phyloP scores from a whole-genome alignment of 169 alveolate genomes.

The Plasmodium malariae region DNA sequence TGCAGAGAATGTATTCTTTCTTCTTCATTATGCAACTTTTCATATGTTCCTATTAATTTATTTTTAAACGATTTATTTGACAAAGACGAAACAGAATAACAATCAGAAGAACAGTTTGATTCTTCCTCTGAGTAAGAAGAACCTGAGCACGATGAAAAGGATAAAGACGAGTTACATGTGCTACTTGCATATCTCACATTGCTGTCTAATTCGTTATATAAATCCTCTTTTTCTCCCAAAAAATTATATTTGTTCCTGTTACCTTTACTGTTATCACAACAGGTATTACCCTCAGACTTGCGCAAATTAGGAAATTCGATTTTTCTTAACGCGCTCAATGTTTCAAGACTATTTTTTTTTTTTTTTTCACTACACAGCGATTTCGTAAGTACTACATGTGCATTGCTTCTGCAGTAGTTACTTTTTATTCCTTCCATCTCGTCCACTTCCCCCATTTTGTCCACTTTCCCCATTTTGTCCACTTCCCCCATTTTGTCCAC shows the following conservation, averaged over 20 bases:
- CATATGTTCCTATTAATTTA: constrained; percentile 8
- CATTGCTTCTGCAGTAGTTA: too few relatives aligned
- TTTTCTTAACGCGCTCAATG: background rate
- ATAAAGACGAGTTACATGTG: constrained; percentile 1
- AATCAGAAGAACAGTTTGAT: background rate
- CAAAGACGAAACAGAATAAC: constrained; percentile 43
- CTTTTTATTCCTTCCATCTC: too few relatives aligned
- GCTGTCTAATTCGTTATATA: background rate
- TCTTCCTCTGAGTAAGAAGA: background rate
- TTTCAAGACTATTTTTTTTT: background rate
- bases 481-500: too few relatives aligned
- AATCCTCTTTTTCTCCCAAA: background rate
- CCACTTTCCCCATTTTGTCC: too few relatives aligned
- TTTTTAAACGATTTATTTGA: constrained; percentile 52
- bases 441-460: too few relatives aligned
- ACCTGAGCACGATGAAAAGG: background rate
- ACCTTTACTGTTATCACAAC: background rate
- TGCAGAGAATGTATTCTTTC: constrained; percentile 8
- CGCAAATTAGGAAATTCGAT: too few relatives aligned
- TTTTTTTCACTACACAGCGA: background rate
- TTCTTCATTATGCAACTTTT: constrained; percentile 26
- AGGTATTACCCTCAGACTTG: background rate
- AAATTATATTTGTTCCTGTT: background rate
- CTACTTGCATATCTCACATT: background rate
- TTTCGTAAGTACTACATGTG: too few relatives aligned